Conservation (phyloP, 768 basidiomycete species). For the Kwoniella mangroviensis region DNA sequence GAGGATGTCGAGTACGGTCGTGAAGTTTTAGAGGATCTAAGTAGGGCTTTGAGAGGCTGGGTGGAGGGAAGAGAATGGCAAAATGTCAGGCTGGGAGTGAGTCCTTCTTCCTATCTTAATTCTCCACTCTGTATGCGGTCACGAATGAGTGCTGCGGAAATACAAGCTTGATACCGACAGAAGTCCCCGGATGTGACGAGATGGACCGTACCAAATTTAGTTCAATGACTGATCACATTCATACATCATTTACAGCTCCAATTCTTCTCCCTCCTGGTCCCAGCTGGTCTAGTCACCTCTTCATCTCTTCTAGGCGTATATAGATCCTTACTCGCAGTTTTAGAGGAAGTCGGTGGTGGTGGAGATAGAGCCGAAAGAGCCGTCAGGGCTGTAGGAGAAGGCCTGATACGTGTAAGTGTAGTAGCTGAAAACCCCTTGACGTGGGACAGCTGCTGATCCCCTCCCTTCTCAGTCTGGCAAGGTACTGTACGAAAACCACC, state of each 20-base stretch:
- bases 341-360: conserved; percentile 59
- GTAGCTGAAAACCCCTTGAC: background rate
- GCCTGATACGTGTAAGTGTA: conserved; percentile 47
- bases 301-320: conserved; percentile 80
- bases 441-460: background rate
- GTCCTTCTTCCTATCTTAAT: conserved; percentile 52
- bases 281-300: conserved; percentile 73
- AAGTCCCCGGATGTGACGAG: too few relatives aligned
- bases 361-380: conserved; percentile 53
- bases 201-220: too few relatives aligned
- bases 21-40: conserved; percentile 82
- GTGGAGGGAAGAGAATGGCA: conserved; percentile 90
- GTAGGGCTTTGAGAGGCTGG: conserved; percentile 86
- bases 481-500: conserved; percentile 67
- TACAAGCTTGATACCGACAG: too few relatives aligned
- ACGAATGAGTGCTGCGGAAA: too few relatives aligned
- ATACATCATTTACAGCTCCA: conserved; percentile 68
- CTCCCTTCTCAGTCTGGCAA: conserved; percentile 66
- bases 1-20: conserved; percentile 64
- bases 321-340: conserved; percentile 79
- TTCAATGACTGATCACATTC: conserved; percentile 19
- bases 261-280: conserved; percentile 86
- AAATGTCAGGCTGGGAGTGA: conserved; percentile 82
- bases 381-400: conserved; percentile 53
- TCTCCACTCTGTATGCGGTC: too few relatives aligned